Conservation (phyloP, 1,284 basidiomycete species). For the Neolentinus lepideus region DNA sequence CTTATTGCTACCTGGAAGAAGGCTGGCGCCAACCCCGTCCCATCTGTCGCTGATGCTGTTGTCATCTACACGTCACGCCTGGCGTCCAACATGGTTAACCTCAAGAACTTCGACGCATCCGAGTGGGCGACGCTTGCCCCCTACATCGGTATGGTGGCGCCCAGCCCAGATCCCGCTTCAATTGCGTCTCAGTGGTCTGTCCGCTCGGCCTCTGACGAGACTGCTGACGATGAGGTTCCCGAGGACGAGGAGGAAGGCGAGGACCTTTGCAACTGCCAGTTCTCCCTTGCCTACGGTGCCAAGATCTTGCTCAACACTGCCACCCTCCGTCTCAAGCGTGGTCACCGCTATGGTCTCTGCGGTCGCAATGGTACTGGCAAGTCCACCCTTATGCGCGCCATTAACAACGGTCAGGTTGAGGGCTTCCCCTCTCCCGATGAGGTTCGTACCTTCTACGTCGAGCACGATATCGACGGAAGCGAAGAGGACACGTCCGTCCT, state of each 20-base stretch:
- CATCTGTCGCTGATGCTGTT: conserved; percentile 53
- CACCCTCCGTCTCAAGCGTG: conserved; percentile 94
- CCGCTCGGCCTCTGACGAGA: conserved; percentile 77
- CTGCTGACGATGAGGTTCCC: conserved; percentile 59
- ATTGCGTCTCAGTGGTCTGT: conserved; percentile 85
- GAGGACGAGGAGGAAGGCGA: conserved; percentile 97
- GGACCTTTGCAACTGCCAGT: conserved; percentile 97
- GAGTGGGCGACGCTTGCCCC: conserved; percentile 84
- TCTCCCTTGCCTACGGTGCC: conserved; percentile 96
- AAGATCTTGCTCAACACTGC: conserved; percentile 98
- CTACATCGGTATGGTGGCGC: conserved; percentile 65
- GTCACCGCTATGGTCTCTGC: conserved; percentile 96
- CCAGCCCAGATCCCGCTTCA: conserved; percentile 60
- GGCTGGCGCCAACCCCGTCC: conserved; percentile 46
- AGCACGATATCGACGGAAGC: conserved; percentile 96
- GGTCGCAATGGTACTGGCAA: conserved; percentile 99
- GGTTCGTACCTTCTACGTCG: conserved; percentile 98
- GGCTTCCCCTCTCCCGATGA: conserved; percentile 95
- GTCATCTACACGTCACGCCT: conserved; percentile 73
- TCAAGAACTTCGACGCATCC: conserved; percentile 86
- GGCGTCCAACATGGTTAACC: conserved; percentile 81
- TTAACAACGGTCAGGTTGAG: conserved; percentile 94
- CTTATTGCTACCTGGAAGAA: conserved; percentile 83
- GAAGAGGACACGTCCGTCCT: conserved; percentile 91
- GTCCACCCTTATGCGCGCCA: conserved; percentile 97